Percentiles rank a stretch among this genome's conserved stretches.
Evolutionary conservation across 2,329 filamentous ascomycete species (phyloP).

Genomic region (Calonectria henricotiae): DNA sequence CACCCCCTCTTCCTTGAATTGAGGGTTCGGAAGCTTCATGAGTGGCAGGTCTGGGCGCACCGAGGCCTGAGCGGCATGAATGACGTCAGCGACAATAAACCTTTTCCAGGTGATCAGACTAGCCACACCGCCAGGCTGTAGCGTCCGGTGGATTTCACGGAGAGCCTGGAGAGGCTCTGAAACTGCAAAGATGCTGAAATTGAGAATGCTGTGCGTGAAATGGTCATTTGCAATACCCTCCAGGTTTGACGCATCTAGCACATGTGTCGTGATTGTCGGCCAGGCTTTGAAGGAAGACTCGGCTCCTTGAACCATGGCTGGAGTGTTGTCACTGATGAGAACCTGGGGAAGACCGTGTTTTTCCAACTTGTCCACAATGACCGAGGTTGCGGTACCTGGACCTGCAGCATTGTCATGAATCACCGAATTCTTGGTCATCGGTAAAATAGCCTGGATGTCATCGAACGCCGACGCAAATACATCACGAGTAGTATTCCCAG

Average conservation of each 20-base stretch:
- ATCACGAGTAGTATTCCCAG: slow-evolving; percentile 52
- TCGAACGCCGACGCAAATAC: slow-evolving; percentile 43
- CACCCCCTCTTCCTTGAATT: slow-evolving; percentile 49
- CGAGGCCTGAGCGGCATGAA: slow-evolving; percentile 52
- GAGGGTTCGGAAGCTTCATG: slow-evolving; percentile 49
- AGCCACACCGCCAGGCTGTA: slow-evolving; percentile 51
- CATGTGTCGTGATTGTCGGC: slow-evolving; percentile 31
- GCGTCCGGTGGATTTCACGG: slow-evolving; percentile 53
- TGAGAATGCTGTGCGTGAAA: slow-evolving; percentile 53
- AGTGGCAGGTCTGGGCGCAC: slow-evolving; percentile 52
- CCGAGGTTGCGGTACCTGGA: slow-evolving; percentile 53
- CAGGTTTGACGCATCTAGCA: slow-evolving; percentile 48
- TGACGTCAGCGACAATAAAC: slow-evolving; percentile 48
- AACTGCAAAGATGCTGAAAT: slow-evolving; percentile 56
- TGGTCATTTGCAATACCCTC: slow-evolving; percentile 40
- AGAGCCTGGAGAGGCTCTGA: slow-evolving; percentile 47
- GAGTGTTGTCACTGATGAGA: slow-evolving; percentile 45
- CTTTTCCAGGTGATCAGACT: slow-evolving; percentile 49
- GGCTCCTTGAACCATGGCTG: slow-evolving; percentile 42
- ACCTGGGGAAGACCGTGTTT: slow-evolving; percentile 28
- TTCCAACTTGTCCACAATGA: slow-evolving; percentile 42
- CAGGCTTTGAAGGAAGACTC: slow-evolving; percentile 36
- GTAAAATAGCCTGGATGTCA: slow-evolving; percentile 40
- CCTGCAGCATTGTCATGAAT: slow-evolving; percentile 57
- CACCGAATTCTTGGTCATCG: slow-evolving; percentile 48